Conservation (phyloP, 306 rosid genomes). For the Nissolia schottii region DNA sequence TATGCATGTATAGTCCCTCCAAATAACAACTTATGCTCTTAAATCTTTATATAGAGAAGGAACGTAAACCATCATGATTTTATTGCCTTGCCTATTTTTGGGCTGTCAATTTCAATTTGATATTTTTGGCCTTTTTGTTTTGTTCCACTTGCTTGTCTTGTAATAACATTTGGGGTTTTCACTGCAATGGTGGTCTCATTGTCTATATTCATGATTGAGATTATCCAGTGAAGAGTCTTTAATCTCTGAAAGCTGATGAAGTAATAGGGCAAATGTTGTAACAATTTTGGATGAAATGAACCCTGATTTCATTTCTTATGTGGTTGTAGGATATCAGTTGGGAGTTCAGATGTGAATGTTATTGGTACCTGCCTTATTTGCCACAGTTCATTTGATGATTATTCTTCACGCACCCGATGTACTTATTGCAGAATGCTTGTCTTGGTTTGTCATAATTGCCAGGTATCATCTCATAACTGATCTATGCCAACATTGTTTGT, state of each 20-base stretch:
- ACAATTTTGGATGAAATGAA: not conserved
- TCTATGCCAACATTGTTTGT: not conserved
- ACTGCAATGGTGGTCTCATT: not conserved
- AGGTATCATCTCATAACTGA: conserved; percentile 46
- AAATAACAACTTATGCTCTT: not conserved
- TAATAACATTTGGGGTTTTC: not conserved
- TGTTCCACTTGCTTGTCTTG: not conserved
- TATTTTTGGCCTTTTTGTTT: not conserved
- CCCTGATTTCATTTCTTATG: conserved; percentile 11
- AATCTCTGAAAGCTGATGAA: conserved; percentile 8
- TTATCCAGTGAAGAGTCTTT: not conserved
- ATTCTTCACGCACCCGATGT: conserved; percentile 81
- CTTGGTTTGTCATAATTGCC: conserved; percentile 69
- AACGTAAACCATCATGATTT: not conserved
- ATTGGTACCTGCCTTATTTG: conserved; percentile 74
- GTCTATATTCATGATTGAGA: not conserved
- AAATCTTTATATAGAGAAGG: not conserved
- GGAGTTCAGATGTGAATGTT: conserved; percentile 64
- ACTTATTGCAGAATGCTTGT: conserved; percentile 83
- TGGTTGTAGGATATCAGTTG: conserved; percentile 77
- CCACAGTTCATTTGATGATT: conserved; percentile 66
- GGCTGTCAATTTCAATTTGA: not conserved
- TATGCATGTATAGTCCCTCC: not conserved
- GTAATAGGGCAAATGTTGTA: conserved; percentile 11
- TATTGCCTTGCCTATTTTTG: not conserved